These are phyloP conservation scores for Fusarium caatingaense DNA, from an alignment of 2,329 filamentous ascomycete species.

Conservation along the genomic window DNA sequence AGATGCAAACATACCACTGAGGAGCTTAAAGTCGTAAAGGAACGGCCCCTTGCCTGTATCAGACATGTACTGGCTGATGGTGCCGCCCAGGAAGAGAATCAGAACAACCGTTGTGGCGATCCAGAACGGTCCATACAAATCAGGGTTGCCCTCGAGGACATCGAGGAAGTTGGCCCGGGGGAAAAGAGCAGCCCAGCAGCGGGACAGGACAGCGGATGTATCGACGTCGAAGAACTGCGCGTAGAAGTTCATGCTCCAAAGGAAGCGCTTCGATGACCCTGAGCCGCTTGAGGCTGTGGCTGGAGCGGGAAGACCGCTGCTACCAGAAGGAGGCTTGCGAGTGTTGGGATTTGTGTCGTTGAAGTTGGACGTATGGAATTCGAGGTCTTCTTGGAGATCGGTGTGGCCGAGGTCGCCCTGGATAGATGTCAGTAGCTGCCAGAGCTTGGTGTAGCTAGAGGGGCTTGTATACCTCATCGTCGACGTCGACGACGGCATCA, in stretches of 20 bases:
- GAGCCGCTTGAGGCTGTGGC: conserved; percentile 61
- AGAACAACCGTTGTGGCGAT: conserved; percentile 97
- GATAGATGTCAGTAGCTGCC: conserved; percentile 29
- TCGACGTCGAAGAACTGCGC: conserved; percentile 99
- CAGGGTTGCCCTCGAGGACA: conserved; percentile 94
- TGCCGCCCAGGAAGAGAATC: conserved; percentile 94
- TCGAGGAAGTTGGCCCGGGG: conserved; percentile 96
- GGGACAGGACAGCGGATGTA: conserved; percentile 85
- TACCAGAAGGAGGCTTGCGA: conserved; percentile 58
- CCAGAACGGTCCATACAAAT: conserved; percentile 98
- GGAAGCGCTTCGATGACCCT: conserved; percentile 78
- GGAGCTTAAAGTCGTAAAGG: conserved; percentile 88
- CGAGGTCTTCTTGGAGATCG: conserved; percentile 97
- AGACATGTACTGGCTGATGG: conserved; percentile 90
- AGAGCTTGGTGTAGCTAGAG: conserved; percentile 30
- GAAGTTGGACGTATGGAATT: conserved; percentile 96
- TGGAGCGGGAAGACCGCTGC: conserved; percentile 67
- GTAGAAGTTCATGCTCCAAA: conserved; percentile 95
- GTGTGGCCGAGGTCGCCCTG: conserved; percentile 98
- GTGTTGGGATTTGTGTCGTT: conserved; percentile 66
- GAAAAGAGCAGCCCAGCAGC: conserved; percentile 89
- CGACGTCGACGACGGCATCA: conserved; percentile 97
- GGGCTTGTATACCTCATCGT: conserved; percentile 78
- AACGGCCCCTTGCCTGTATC: conserved; percentile 77
- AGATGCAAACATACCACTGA: conserved; percentile 73